Conservation (phyloP, 768 basidiomycete genomes). For the Kwoniella mangroviensis region DNA sequence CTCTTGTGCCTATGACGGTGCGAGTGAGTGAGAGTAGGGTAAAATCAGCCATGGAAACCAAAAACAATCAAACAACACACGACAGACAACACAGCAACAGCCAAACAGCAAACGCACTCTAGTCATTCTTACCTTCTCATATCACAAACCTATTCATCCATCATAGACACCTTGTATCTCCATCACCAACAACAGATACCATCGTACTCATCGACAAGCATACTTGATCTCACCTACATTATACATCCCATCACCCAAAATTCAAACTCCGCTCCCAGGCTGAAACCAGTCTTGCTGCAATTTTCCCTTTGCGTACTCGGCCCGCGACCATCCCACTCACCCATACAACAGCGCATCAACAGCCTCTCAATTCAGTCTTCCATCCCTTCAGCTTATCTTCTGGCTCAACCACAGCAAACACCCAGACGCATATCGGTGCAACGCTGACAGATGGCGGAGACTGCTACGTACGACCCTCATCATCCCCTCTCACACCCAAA, state of each 20-base stretch:
- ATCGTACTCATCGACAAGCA: not conserved
- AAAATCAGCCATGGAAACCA: too few species aligned
- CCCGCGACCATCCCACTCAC: not conserved
- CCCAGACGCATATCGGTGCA: not conserved
- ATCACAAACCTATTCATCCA: too few species aligned
- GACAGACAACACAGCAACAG: too few species aligned
- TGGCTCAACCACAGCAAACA: not conserved
- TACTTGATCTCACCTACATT: not conserved
- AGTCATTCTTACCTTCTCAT: too few species aligned
- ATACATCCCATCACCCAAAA: not conserved
- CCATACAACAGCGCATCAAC: not conserved
- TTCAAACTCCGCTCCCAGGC: conserved; percentile 7
- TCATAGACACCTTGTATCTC: too few species aligned
- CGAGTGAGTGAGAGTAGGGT: too few species aligned
- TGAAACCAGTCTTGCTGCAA: conserved; percentile 13
- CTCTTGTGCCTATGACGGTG: too few species aligned
- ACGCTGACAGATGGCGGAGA: conserved; percentile 13
- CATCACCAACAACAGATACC: not conserved
- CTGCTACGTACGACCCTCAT: conserved; percentile 18
- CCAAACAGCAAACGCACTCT: too few species aligned
- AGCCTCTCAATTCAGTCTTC: conserved; percentile 1
- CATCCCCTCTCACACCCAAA: conserved; percentile 27
- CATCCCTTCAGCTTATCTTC: not conserved
- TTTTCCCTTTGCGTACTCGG: conserved; percentile 9
- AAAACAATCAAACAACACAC: too few species aligned